Evolutionary conservation across 345 rosid species (phyloP), one percentile per base, ranked within the genome.

Genomic region (Eucalyptus tenuipes): DNA sequence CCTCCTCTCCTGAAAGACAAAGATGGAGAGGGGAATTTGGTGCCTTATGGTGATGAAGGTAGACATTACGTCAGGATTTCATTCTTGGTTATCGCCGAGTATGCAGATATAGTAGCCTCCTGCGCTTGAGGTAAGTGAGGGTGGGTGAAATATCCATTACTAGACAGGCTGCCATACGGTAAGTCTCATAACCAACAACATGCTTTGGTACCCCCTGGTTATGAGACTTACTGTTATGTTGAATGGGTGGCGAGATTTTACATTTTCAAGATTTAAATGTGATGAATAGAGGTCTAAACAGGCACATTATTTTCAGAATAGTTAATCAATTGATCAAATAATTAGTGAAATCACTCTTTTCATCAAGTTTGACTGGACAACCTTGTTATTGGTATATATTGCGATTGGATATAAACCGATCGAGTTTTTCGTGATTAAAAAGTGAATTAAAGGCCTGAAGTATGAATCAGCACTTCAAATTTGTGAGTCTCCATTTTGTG

Each of bases 251-350:
- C 9, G 3, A n/a, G 17, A 16, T 64, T n/a, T 64, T 64, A 16
- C 40, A 31, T n/a, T 66, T 66, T 15, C 22, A 31, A 31, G 22
- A 66, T 66, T 31, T 31, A 66, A 66, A 31, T 33, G 42, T 15
- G 40, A 64, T 14, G 75, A 64, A n/a, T 0, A 7, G 17, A n/a
- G 71, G 0, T 16, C 12, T 33, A 66, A 66, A 13, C 7, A 31
- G 6, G 2, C 79, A 2, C 4, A 0, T n/a, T 66, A n/a, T 0
- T 8, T 15, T 15, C 2, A 31, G 6, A 31, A 66, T 66, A 66
- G 31, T 66, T 66, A 64, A 64, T 29, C 37, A 13, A 4, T 1
- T 0, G 2, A 66, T 66, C 79, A 15, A 11, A 31, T 66, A 31
- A 15, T 31, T 66, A 15, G 79, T 0, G 0, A 66, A 33, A 66